Percentiles rank a stretch among this genome's conserved stretches.
Evolutionary conservation across 208 protist species (phyloP).

Genomic region (Novymonas esmeraldas): DNA sequence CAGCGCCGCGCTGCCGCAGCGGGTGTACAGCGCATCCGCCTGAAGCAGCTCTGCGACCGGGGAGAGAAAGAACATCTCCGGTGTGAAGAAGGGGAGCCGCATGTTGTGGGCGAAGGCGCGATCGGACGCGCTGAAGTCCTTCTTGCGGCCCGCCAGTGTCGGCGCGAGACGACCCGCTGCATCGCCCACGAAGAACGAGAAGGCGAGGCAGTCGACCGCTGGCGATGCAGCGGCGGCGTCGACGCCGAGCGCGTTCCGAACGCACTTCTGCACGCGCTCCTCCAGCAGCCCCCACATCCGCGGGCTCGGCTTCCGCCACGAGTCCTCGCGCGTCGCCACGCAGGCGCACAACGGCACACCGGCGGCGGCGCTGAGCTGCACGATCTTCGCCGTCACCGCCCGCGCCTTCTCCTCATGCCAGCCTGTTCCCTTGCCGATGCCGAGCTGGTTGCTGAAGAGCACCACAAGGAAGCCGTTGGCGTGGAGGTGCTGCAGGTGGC

Average conservation of each 20-base stretch:
- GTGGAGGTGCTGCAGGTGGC: slow-evolving; percentile 51
- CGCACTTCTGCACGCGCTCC: slow-evolving; percentile 34
- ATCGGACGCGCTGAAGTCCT: slow-evolving; percentile 93
- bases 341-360: slow-evolving; percentile 77
- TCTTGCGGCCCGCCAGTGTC: slow-evolving; percentile 74
- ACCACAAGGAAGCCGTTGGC: slow-evolving; percentile 79
- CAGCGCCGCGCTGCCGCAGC: not conserved
- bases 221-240: not conserved
- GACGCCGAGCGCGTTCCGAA: slow-evolving; percentile 1
- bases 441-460: slow-evolving; percentile 94
- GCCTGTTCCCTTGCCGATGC: slow-evolving; percentile 55
- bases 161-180: slow-evolving; percentile 78
- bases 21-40: slow-evolving; percentile 1
- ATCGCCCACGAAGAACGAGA: slow-evolving; percentile 93
- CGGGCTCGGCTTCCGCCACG: slow-evolving; percentile 87
- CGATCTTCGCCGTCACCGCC: slow-evolving; percentile 53
- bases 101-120: slow-evolving; percentile 90
- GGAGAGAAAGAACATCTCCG: slow-evolving; percentile 83
- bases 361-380: slow-evolving; percentile 38
- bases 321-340: slow-evolving; percentile 75
- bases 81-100: slow-evolving; percentile 88
- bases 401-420: slow-evolving; percentile 68
- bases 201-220: slow-evolving; percentile 25
- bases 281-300: slow-evolving; percentile 88
- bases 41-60: slow-evolving; percentile 22